Base-by-base conservation (phyloP, 2,329 filamentous ascomycete genomes). In the Fusarium graminum region DNA sequence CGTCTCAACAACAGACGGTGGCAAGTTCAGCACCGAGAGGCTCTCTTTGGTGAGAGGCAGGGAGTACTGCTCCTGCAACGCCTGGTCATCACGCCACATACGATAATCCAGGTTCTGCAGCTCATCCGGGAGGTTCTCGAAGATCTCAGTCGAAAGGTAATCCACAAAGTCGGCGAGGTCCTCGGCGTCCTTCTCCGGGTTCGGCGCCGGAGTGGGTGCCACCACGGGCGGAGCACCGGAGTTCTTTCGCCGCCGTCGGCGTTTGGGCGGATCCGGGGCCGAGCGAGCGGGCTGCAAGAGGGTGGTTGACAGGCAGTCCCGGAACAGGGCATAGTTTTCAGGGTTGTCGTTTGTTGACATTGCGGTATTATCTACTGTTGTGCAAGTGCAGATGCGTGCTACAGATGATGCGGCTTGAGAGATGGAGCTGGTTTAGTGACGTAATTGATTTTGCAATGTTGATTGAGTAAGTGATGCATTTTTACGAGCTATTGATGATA, bases 91-190 rank as follows among this genome's bases (percentile, higher is more conserved):
- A 17, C 77, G 63, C 75, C 86, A 85, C 42, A 78, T 76, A 42
- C 86, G 77, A 77, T 92, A 87, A 26, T 87, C 85, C 4, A 94
- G 79, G 3, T 80, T 82, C 66, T 87, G 85, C 0, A 95, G 80
- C 17, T 85, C 80, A 0, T 73, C 22, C 0, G 92, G 91, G 2
- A 96, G 83, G 34, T 79, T 81, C 7, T 82, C 78, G 76, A 94
- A 96, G 52, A 90, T 86, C 74, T 91, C 86, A 45, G 80, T 78
- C 25, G 92, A 88, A 29, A 95, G 84, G 76, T 94, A 95, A 81
- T 94, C 89, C 52, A 92, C 88, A 77, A 96, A 96, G 2, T 96
- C 93, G 26, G 87, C 86, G 22, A 95, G 79, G 53, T 94, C 92
- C 68, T 90, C 89, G 7, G 85, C 86, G 68, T 86, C 74, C 39